A percentile compares a stretch with the other conserved stretches of the same genome.
Evolutionary conservation across 768 basidiomycete genomes (phyloP).

Genomic region (Lanmaoa rubissima): DNA sequence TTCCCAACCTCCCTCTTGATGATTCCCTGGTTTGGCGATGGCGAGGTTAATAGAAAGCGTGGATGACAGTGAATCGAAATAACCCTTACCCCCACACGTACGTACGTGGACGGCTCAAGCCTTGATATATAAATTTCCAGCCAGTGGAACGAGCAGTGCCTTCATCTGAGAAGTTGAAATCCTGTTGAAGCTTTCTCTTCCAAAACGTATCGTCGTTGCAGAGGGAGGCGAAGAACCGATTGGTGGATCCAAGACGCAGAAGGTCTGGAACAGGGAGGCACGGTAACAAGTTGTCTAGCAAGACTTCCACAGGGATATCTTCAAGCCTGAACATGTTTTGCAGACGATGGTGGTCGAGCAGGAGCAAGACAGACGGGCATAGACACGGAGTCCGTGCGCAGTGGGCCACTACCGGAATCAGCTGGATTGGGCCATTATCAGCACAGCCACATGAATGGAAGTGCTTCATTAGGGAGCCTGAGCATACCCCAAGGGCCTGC

Average conservation of each 20-base stretch:
- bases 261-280: conserved; percentile 54
- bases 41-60: neutral
- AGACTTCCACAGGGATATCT: conserved; percentile 71
- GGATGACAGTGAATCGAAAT: neutral
- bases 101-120: conserved; percentile 53
- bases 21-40: conserved; percentile 45
- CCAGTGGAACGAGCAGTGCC: conserved; percentile 73
- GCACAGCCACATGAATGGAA: conserved; percentile 23
- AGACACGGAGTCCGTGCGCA: conserved; percentile 7
- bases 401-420: conserved; percentile 7
- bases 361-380: neutral
- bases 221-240: conserved; percentile 58
- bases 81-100: conserved; percentile 60
- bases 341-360: neutral
- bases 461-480: neutral
- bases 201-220: conserved; percentile 77
- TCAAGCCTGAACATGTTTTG: conserved; percentile 39
- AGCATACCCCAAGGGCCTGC: neutral
- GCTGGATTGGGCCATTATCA: conserved; percentile 15
- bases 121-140: conserved; percentile 78
- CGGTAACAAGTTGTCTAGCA: conserved; percentile 72
- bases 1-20: conserved; percentile 63
- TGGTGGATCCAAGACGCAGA: conserved; percentile 56
- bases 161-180: conserved; percentile 76
- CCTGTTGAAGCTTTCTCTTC: conserved; percentile 63